Evolutionary conservation across 2,329 filamentous ascomycete species (phyloP).

Genomic region (Penicillium verrucosum): DNA sequence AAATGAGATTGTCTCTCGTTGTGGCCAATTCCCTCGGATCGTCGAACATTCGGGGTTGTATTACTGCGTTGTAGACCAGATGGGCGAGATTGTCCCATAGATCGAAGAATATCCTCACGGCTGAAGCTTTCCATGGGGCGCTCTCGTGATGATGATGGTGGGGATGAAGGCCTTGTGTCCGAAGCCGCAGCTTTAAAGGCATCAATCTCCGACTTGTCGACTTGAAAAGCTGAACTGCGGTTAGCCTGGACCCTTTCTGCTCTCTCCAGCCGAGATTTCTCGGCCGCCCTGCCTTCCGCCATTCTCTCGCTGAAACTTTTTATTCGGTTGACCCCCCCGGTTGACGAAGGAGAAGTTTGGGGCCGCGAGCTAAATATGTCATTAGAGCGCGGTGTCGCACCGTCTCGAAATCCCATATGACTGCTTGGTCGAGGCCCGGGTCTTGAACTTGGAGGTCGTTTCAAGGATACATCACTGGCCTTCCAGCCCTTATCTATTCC

Average conservation of each 20-base stretch:
- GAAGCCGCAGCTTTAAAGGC: slow-evolving; percentile 40
- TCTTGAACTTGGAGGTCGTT: slow-evolving; percentile 54
- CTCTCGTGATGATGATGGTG: slow-evolving; percentile 49
- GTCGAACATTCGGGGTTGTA: slow-evolving; percentile 32
- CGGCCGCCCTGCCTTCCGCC: slow-evolving; percentile 59
- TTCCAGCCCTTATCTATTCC: slow-evolving; percentile 87
- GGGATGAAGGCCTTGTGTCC: slow-evolving; percentile 25
- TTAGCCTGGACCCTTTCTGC: slow-evolving; percentile 38
- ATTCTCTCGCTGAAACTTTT: slow-evolving; percentile 84
- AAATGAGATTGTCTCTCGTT: slow-evolving; percentile 22
- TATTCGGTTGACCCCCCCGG: slow-evolving; percentile 27
- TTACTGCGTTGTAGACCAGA: slow-evolving; percentile 34
- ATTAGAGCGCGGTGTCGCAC: slow-evolving; percentile 23
- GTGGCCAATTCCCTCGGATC: slow-evolving; percentile 6
- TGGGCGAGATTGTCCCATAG: slow-evolving; percentile 29
- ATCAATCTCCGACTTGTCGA: slow-evolving; percentile 45
- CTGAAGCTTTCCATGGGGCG: slow-evolving; percentile 55
- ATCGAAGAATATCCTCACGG: slow-evolving; percentile 58
- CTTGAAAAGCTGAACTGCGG: slow-evolving; percentile 43
- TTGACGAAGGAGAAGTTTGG: slow-evolving; percentile 25
- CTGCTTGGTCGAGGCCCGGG: slow-evolving; percentile 31
- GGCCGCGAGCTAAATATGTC: slow-evolving; percentile 24
- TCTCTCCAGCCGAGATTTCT: slow-evolving; percentile 39
- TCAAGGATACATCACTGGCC: slow-evolving; percentile 79
- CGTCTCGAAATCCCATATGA: slow-evolving; percentile 29